These are phyloP conservation scores for Nemania sp. DNA, from an alignment of 2,329 filamentous ascomycete genomes.

Conservation along the genomic window DNA sequence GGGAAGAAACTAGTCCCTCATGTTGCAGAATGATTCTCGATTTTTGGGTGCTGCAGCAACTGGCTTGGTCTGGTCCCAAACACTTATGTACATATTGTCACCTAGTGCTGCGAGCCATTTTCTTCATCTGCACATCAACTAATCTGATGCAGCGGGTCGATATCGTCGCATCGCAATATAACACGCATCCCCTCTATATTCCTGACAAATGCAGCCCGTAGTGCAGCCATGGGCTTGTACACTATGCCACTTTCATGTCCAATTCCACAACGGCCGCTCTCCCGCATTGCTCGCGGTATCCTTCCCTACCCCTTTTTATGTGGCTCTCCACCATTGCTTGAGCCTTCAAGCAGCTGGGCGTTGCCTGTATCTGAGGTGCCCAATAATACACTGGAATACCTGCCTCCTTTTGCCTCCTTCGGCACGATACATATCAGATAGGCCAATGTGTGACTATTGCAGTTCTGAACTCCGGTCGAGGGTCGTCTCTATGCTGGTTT, in stretches of 20 bases:
- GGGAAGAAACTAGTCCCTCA: constrained; percentile 20
- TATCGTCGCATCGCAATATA: constrained; percentile 23
- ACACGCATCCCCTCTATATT: constrained; percentile 24
- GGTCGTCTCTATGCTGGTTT: constrained; percentile 41
- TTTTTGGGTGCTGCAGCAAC: constrained; percentile 29
- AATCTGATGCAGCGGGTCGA: constrained; percentile 23
- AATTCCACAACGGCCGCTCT: constrained; percentile 12
- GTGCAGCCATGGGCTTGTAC: constrained; percentile 22
- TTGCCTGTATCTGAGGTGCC: constrained; percentile 22
- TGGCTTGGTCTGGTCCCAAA: constrained; percentile 22
- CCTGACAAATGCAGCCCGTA: constrained; percentile 24
- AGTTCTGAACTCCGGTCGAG: constrained; percentile 37
- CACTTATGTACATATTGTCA: constrained; percentile 37
- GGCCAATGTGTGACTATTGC: constrained; percentile 35
- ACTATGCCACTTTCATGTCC: constrained; percentile 14
- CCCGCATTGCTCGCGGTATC: constrained; percentile 24
- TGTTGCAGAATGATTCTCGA: constrained; percentile 34
- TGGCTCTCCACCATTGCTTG: constrained; percentile 18
- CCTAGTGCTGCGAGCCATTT: constrained; percentile 24
- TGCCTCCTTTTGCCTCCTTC: constrained; percentile 22
- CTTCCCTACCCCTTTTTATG: constrained; percentile 9
- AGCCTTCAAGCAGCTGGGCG: constrained; percentile 21
- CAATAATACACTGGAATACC: constrained; percentile 32
- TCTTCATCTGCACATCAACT: constrained; percentile 24
- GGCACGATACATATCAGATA: constrained; percentile 31